Conservation (phyloP, 345 rosid species). For the Gossypium stocksii region DNA sequence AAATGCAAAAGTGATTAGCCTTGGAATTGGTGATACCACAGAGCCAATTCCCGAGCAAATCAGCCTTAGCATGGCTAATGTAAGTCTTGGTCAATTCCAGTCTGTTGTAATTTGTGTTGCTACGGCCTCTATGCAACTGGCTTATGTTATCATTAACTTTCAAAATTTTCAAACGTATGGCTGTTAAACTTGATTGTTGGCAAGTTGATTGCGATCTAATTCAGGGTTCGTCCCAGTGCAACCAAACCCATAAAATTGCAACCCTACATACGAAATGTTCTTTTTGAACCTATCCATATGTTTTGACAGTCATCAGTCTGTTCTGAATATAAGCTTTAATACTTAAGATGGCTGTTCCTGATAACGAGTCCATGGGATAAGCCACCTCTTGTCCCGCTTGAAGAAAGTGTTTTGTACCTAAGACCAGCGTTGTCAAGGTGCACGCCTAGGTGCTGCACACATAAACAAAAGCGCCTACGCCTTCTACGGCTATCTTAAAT, state of each 20-base stretch:
- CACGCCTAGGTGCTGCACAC: neutral
- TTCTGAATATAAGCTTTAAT: neutral
- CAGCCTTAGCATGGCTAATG: constrained; percentile 59
- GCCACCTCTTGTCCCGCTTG: neutral
- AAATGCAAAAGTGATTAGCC: constrained; percentile 54
- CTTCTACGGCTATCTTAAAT: neutral
- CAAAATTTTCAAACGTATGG: neutral
- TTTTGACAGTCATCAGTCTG: neutral
- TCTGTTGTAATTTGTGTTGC: neutral
- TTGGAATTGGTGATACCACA: constrained; percentile 80
- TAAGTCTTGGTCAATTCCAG: constrained; percentile 21
- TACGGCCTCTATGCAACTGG: neutral
- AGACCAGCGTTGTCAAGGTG: neutral
- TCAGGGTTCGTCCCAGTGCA: neutral
- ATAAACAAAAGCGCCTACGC: neutral
- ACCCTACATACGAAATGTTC: neutral
- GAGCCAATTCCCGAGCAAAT: constrained; percentile 61
- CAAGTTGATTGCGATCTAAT: neutral
- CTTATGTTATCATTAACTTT: neutral
- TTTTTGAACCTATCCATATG: neutral
- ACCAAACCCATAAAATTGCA: neutral
- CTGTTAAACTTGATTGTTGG: constrained; percentile 3
- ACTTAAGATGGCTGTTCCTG: neutral
- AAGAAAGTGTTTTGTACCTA: neutral
- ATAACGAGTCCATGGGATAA: neutral